phyloP scores from a whole-genome alignment of 768 basidiomycete species.

The Pluteus cervinus region DNA sequence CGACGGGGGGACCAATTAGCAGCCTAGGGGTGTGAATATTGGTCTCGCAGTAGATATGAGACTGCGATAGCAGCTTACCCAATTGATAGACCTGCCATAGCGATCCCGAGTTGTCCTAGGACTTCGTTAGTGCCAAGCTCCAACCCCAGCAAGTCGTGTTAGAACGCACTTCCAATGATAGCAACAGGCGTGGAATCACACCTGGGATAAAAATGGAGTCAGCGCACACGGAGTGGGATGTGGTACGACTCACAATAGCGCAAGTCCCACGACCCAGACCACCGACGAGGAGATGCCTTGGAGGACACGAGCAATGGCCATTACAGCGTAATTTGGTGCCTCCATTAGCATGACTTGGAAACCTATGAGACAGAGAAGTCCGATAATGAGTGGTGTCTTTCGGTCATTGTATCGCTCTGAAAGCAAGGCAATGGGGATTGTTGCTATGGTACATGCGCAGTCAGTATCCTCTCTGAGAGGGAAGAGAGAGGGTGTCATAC shows the following conservation, averaged over 20 bases:
- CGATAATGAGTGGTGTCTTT: slow-evolving; percentile 42
- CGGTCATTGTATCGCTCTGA: slow-evolving; percentile 46
- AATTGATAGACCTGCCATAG: slow-evolving; percentile 51
- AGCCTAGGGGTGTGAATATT: slow-evolving; percentile 23
- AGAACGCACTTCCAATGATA: slow-evolving; percentile 40
- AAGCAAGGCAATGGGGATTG: slow-evolving; percentile 50
- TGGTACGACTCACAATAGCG: slow-evolving; percentile 41
- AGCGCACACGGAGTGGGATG: no score
- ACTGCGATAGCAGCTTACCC: slow-evolving; percentile 28
- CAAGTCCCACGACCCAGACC: slow-evolving; percentile 59
- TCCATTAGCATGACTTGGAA: slow-evolving; percentile 62
- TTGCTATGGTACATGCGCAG: slow-evolving; percentile 26
- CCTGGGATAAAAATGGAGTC: slow-evolving; percentile 19
- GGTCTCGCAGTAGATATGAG: slow-evolving; percentile 4
- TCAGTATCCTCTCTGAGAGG: background rate
- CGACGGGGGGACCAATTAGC: slow-evolving; percentile 52
- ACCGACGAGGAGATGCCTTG: slow-evolving; percentile 58
- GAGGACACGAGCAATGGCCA: slow-evolving; percentile 52
- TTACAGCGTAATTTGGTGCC: slow-evolving; percentile 46
- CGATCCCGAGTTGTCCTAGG: slow-evolving; percentile 57
- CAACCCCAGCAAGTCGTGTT: background rate
- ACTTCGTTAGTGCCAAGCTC: slow-evolving; percentile 1
- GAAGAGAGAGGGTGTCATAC: slow-evolving; percentile 23
- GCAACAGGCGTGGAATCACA: slow-evolving; percentile 50
- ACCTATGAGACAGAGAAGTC: slow-evolving; percentile 42